Evolutionary conservation across 164 flowering plant species (phyloP).

Genomic region (Sedum album): DNA sequence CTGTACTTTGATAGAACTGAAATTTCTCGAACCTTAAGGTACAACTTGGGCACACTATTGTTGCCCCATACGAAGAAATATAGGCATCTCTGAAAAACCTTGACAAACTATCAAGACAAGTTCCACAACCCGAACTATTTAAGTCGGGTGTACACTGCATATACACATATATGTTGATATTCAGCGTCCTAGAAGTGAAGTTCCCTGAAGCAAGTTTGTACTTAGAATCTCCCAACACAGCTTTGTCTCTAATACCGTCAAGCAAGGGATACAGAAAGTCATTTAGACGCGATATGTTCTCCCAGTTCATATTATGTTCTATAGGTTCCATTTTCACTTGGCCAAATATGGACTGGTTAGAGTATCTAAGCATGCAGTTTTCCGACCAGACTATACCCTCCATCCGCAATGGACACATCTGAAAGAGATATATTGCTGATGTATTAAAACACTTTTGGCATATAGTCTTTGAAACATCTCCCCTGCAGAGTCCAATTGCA

Average conservation of each 20-base stretch:
- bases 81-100: not conserved
- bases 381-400: not conserved
- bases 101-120: not conserved
- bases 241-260: not conserved
- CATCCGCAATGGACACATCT: not conserved
- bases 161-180: not conserved
- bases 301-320: not conserved
- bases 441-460: not conserved
- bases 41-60: slow-evolving; percentile 1
- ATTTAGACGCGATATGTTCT: not conserved
- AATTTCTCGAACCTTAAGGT: not conserved
- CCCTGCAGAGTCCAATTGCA: not conserved
- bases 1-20: not conserved
- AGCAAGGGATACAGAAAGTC: not conserved
- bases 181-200: not conserved
- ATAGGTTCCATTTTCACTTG: not conserved
- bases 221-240: not conserved
- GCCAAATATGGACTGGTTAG: not conserved
- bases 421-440: not conserved
- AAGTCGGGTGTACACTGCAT: slow-evolving; percentile 2
- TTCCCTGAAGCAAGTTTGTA: not conserved
- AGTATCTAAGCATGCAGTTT: slow-evolving; percentile 1
- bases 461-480: not conserved
- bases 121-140: not conserved
- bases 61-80: not conserved